phyloP scores from a whole-genome alignment of 495 filamentous ascomycete genomes.

The Bacidia rubella region DNA sequence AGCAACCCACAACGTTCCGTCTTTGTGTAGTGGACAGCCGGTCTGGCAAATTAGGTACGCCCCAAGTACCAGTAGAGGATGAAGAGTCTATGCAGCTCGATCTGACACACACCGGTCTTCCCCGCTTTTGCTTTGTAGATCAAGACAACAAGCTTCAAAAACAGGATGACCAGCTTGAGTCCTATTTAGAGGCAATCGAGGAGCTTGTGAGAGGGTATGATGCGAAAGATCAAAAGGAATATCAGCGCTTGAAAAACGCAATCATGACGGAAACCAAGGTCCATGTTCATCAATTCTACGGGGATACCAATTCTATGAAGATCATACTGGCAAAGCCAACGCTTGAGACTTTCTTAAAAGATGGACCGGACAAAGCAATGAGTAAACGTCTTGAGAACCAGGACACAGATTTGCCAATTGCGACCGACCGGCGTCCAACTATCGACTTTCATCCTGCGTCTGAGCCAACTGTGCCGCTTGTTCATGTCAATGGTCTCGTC shows the following conservation, averaged over 20 bases:
- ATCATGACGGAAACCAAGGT: slow-evolving; percentile 12
- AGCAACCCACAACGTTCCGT: slow-evolving; percentile 22
- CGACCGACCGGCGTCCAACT: neutral
- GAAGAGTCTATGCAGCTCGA: slow-evolving; percentile 14
- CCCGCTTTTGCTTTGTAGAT: slow-evolving; percentile 9
- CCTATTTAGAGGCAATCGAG: slow-evolving; percentile 8
- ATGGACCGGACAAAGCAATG: slow-evolving; percentile 12
- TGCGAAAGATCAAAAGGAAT: slow-evolving; percentile 8
- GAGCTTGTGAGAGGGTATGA: slow-evolving; percentile 9
- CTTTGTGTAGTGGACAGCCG: slow-evolving; percentile 20
- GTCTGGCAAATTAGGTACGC: slow-evolving; percentile 13
- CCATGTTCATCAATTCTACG: slow-evolving; percentile 20
- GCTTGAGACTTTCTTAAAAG: slow-evolving; percentile 10
- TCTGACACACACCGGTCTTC: slow-evolving; percentile 11
- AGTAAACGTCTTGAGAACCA: slow-evolving; percentile 2
- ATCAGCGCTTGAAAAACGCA: slow-evolving; percentile 6
- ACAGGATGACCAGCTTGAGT: slow-evolving; percentile 9
- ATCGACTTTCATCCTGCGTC: neutral
- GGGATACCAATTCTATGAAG: slow-evolving; percentile 10
- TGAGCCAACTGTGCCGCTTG: neutral
- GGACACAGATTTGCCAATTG: neutral
- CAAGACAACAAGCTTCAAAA: too few species aligned
- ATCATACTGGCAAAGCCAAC: slow-evolving; percentile 10
- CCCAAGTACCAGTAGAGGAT: slow-evolving; percentile 16
- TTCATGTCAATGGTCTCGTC: neutral